Percentiles rank a stretch among this genome's conserved stretches.
These are phyloP conservation scores for Trametes cinnabarina DNA, from an alignment of 768 basidiomycete genomes.

Conservation along the genomic window DNA sequence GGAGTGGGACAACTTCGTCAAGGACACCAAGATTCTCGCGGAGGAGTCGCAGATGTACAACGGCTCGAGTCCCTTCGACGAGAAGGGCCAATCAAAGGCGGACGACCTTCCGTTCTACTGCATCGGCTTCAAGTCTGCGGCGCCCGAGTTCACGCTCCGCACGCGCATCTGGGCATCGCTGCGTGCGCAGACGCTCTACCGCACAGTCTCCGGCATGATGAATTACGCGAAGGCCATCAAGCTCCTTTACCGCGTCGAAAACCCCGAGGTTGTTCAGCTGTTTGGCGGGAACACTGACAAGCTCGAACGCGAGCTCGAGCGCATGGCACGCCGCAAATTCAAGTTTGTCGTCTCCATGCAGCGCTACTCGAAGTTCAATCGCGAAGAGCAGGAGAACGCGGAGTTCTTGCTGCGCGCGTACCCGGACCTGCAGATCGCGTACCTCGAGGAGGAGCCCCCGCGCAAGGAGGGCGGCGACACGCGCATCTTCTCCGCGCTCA, in stretches of 20 bases:
- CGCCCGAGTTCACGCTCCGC: slow-evolving; percentile 96
- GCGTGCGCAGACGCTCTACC: slow-evolving; percentile 96
- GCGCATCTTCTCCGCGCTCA: slow-evolving; percentile 91
- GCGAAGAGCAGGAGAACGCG: slow-evolving; percentile 98
- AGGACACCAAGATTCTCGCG: slow-evolving; percentile 98
- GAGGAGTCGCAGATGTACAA: slow-evolving; percentile 90
- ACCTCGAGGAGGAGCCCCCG: slow-evolving; percentile 93
- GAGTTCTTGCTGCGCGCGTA: slow-evolving; percentile 97
- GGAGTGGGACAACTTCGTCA: slow-evolving; percentile 99
- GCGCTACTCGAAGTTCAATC: slow-evolving; percentile 98
- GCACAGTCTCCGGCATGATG: slow-evolving; percentile 99
- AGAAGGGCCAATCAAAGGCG: slow-evolving; percentile 80
- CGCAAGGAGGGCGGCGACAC: slow-evolving; percentile 95
- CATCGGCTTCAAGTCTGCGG: slow-evolving; percentile 98
- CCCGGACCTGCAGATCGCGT: slow-evolving; percentile 97
- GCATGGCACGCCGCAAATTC: slow-evolving; percentile 98
- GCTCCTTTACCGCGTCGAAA: slow-evolving; percentile 97
- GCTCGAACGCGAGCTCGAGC: slow-evolving; percentile 92
- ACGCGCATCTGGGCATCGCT: slow-evolving; percentile 99
- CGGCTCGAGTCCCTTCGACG: slow-evolving; percentile 73
- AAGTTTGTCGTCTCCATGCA: slow-evolving; percentile 99
- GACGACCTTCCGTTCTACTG: slow-evolving; percentile 97
- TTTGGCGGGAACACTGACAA: slow-evolving; percentile 98
- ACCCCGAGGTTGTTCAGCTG: slow-evolving; percentile 96
- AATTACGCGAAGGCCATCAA: slow-evolving; percentile 99